Evolutionary conservation across 257 asterid genomes (phyloP).

Genomic region (Nicotiana attenuata): DNA sequence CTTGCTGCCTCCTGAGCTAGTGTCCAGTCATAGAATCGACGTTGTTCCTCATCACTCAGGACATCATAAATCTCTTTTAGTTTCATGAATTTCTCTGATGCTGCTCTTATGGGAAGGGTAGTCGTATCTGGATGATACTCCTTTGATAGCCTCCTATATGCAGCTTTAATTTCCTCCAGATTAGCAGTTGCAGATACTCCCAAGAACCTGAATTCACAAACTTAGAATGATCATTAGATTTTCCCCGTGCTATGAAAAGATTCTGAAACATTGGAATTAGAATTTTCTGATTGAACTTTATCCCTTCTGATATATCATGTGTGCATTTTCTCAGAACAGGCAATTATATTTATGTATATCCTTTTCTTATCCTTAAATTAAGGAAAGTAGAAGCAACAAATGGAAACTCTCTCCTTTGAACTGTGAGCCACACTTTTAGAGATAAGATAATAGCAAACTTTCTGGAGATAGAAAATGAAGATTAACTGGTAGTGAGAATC

Average conservation of each 20-base stretch:
- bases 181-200: constrained; percentile 76
- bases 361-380: too few relatives aligned
- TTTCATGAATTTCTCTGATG: constrained; percentile 79
- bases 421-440: neutral
- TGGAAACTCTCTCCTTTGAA: neutral
- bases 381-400: neutral
- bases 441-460: neutral
- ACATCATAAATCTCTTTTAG: constrained; percentile 55
- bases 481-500: constrained; percentile 87
- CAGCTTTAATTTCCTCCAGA: constrained; percentile 76
- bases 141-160: constrained; percentile 72
- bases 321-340: neutral
- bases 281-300: neutral
- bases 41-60: constrained; percentile 60
- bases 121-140: constrained; percentile 97
- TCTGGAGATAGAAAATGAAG: neutral
- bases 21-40: constrained; percentile 79
- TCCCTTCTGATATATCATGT: neutral
- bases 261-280: neutral
- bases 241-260: neutral
- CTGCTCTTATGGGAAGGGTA: constrained; percentile 74
- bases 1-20: constrained; percentile 86
- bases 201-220: constrained; percentile 47
- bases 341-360: neutral
- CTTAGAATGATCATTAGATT: neutral